Conservation (phyloP, 1,139 yeast genomes). For the Saccharomyces pastorianus region DNA sequence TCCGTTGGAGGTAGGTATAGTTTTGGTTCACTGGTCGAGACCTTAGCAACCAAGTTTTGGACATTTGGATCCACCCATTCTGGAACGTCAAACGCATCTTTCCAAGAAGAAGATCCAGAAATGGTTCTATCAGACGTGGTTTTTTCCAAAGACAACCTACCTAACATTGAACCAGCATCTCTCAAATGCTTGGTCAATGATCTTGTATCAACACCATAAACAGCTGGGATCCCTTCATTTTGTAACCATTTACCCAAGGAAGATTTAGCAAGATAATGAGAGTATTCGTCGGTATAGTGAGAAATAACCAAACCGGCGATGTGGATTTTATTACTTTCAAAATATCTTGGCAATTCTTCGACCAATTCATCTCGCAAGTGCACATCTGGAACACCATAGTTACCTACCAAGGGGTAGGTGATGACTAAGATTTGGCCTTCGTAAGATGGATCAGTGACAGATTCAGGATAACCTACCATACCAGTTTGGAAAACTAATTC, state of each 20-base stretch:
- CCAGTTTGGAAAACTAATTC: constrained; percentile 99
- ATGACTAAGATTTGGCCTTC: constrained; percentile 96
- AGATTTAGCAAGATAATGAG: constrained; percentile 87
- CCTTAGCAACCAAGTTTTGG: constrained; percentile 84
- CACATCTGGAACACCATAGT: constrained; percentile 97
- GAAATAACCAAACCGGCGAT: constrained; percentile 96
- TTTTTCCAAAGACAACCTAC: constrained; percentile 66
- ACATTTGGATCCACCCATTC: constrained; percentile 92
- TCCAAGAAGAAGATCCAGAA: constrained; percentile 47
- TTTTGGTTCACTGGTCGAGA: constrained; percentile 69
- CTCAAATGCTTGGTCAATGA: constrained; percentile 88
- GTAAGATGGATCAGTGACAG: constrained; percentile 96
- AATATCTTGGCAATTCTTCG: constrained; percentile 76
- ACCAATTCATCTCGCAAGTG: constrained; percentile 64
- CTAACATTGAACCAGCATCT: constrained; percentile 85
- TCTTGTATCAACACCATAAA: constrained; percentile 97
- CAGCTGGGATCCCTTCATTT: constrained; percentile 87
- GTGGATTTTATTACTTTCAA: constrained; percentile 85
- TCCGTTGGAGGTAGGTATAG: constrained; percentile 54
- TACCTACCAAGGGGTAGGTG: constrained; percentile 95
- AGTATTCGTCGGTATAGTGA: constrained; percentile 91
- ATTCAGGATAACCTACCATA: constrained; percentile 99
- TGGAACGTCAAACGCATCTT: constrained; percentile 57
- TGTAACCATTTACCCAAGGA: constrained; percentile 92
- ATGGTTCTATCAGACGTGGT: constrained; percentile 36